Evolutionary conservation across 2,329 filamentous ascomycete genomes (phyloP).

Genomic region (Talaromyces amestolkiae): DNA sequence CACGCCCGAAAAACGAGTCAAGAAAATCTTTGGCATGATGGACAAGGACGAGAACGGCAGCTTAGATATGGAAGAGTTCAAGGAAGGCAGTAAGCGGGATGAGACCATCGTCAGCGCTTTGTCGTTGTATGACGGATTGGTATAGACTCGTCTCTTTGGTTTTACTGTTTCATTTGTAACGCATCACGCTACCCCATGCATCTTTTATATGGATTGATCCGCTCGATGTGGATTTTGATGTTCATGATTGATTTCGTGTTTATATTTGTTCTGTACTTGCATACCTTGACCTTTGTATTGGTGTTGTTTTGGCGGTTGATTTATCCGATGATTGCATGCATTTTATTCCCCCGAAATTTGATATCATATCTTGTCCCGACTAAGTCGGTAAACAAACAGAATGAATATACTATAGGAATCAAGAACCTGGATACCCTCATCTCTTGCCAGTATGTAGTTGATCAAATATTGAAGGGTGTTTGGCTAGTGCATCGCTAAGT

Average conservation of each 20-base stretch:
- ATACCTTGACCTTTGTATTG: slow-evolving; percentile 1
- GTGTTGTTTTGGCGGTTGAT: slow-evolving; percentile 20
- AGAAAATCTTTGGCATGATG: slow-evolving; percentile 99
- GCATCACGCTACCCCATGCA: not conserved
- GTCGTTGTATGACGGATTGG: slow-evolving; percentile 92
- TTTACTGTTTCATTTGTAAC: not conserved
- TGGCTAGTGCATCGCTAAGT: too few species aligned
- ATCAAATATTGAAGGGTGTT: too few species aligned
- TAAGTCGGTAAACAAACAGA: not conserved
- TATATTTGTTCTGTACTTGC: not conserved
- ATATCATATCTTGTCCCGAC: not conserved
- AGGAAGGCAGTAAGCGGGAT: slow-evolving; percentile 97
- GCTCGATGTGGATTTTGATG: not conserved
- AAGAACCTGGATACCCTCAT: not conserved
- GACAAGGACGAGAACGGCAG: slow-evolving; percentile 99
- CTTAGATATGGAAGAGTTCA: slow-evolving; percentile 96
- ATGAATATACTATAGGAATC: not conserved
- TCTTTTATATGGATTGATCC: not conserved
- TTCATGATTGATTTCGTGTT: slow-evolving; percentile 2
- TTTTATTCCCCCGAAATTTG: not conserved
- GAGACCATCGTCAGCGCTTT: slow-evolving; percentile 97
- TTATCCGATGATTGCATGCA: slow-evolving; percentile 17
- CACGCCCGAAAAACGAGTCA: slow-evolving; percentile 95
- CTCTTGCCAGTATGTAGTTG: too few species aligned
- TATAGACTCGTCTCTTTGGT: slow-evolving; percentile 50